Conservation (phyloP, 2,329 filamentous ascomycete genomes). For the Aureobasidium sp. region DNA sequence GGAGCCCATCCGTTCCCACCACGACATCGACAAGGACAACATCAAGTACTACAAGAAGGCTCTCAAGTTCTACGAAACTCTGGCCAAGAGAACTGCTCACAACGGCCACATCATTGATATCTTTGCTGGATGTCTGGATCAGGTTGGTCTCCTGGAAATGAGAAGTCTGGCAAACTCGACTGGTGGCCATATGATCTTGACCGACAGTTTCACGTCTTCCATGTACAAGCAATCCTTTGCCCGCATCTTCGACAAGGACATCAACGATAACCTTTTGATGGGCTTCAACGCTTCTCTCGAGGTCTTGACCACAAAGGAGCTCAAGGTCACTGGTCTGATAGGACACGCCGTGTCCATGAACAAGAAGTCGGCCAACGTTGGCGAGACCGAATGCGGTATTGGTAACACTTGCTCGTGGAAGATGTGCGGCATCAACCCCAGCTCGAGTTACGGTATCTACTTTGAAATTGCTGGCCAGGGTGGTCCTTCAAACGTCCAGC, state of each 20-base stretch:
- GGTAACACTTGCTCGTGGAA: slow-evolving; percentile 99
- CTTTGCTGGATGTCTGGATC: slow-evolving; percentile 93
- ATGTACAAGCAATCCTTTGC: slow-evolving; percentile 99
- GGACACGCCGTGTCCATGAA: slow-evolving; percentile 94
- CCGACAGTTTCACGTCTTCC: slow-evolving; percentile 95
- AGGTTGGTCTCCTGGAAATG: slow-evolving; percentile 96
- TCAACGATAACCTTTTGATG: slow-evolving; percentile 90
- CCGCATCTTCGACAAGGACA: slow-evolving; percentile 94
- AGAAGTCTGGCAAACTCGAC: slow-evolving; percentile 94
- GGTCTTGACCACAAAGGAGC: slow-evolving; percentile 92
- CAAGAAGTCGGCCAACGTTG: slow-evolving; percentile 95
- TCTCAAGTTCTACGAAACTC: slow-evolving; percentile 91
- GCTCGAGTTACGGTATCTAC: slow-evolving; percentile 89
- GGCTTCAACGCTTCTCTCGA: slow-evolving; percentile 96
- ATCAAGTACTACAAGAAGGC: slow-evolving; percentile 99
- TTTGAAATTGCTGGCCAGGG: slow-evolving; percentile 96
- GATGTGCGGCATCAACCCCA: slow-evolving; percentile 96
- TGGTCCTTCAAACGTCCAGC: slow-evolving; percentile 74
- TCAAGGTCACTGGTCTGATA: slow-evolving; percentile 96
- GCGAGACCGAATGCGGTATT: slow-evolving; percentile 96
- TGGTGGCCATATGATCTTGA: slow-evolving; percentile 95
- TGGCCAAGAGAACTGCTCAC: slow-evolving; percentile 89
- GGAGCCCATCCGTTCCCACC: slow-evolving; percentile 94
- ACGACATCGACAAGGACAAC: slow-evolving; percentile 97
- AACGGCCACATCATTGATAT: slow-evolving; percentile 98